Evolutionary conservation across 2,329 filamentous ascomycete genomes (phyloP).

Genomic region (Trichoderma hamatum): DNA sequence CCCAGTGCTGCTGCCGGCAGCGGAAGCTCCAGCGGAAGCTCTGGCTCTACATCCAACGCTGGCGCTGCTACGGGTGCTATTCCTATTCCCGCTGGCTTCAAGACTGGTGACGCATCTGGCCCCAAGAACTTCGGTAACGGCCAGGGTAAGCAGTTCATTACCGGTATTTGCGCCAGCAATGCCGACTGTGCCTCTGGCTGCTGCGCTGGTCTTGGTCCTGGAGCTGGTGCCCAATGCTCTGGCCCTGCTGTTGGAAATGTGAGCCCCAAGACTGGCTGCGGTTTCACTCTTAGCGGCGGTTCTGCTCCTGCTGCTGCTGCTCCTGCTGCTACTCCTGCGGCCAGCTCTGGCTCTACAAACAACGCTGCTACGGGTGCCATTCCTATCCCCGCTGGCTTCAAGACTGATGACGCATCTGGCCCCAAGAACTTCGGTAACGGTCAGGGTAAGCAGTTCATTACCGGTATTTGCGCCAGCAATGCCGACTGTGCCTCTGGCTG

Average conservation of each 20-base stretch:
- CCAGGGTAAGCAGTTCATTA: conserved; percentile 37
- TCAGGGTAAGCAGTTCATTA: conserved; percentile 36
- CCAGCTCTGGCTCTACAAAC: neutral
- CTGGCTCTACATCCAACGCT: conserved; percentile 27
- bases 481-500: conserved; percentile 39
- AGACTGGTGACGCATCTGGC: conserved; percentile 30
- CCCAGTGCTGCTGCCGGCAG: neutral
- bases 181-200: conserved; percentile 39
- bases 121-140: conserved; percentile 35
- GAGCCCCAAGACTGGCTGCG: conserved; percentile 40
- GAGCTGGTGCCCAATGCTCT: conserved; percentile 18
- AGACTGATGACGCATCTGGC: conserved; percentile 31
- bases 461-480: conserved; percentile 33
- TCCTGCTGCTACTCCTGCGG: no score
- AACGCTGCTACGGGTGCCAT: no score
- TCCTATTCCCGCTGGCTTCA: conserved; percentile 22
- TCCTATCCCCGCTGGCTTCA: conserved; percentile 23
- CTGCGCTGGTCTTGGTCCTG: conserved; percentile 35
- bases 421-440: conserved; percentile 35
- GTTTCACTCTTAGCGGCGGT: conserved; percentile 30
- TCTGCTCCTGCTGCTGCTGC: conserved; percentile 4
- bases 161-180: conserved; percentile 32
- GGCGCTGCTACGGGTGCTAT: neutral
- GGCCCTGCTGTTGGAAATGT: conserved; percentile 38
- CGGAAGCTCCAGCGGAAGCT: conserved; percentile 18